These are phyloP conservation scores for Adiantum capillusveneris DNA, from an alignment of 75 land plant species.

Conservation along the genomic window DNA sequence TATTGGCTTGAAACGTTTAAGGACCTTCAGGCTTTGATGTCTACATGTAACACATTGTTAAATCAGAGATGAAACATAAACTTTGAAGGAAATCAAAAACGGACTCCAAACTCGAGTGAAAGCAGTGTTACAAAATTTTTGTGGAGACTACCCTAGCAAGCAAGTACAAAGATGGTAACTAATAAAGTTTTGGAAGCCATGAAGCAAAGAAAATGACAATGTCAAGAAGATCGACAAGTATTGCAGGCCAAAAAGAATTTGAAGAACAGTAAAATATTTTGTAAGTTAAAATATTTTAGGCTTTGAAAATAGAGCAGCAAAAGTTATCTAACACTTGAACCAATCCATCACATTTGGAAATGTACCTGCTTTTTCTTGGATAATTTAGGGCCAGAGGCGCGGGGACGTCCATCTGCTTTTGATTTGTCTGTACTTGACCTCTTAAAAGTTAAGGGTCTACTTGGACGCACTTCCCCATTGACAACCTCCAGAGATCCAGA, in stretches of 20 bases:
- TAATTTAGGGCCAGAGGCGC: neutral
- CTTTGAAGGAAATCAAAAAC: too few species aligned
- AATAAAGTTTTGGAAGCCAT: too few species aligned
- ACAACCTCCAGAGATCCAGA: conserved; percentile 2
- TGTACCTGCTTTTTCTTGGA: conserved; percentile 7
- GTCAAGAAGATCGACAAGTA: too few species aligned
- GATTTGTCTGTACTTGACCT: conserved; percentile 8
- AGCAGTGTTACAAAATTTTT: too few species aligned
- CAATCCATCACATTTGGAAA: neutral
- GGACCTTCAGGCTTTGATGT: too few species aligned
- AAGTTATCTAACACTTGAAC: neutral
- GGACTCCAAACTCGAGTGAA: too few species aligned
- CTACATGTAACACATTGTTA: too few species aligned
- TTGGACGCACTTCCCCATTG: neutral
- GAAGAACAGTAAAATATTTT: neutral
- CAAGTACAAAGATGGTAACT: too few species aligned
- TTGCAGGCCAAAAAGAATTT: neutral
- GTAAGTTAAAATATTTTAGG: neutral
- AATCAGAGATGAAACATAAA: too few species aligned
- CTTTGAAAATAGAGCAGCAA: neutral
- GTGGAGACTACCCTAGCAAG: too few species aligned
- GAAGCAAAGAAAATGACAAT: too few species aligned
- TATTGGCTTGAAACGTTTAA: too few species aligned
- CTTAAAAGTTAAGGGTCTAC: neutral
- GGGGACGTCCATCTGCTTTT: neutral